Evolutionary conservation across 1,284 basidiomycete species (phyloP).

Genomic region (Entoloma clypeatum): DNA sequence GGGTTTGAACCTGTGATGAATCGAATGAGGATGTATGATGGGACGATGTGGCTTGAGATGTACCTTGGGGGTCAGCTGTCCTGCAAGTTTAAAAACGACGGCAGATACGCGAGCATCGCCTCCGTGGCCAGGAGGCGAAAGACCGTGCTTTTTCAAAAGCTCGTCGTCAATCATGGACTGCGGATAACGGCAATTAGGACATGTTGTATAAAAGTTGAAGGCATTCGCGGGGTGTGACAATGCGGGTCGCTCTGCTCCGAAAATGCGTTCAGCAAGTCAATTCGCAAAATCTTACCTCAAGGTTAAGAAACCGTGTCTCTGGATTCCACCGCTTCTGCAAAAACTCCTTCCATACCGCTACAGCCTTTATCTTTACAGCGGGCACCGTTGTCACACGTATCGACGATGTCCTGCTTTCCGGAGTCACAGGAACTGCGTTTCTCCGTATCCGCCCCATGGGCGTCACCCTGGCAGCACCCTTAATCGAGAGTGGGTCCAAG

Average conservation of each 20-base stretch:
- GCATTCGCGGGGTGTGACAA: conserved; percentile 13
- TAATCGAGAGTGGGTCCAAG: conserved; percentile 49
- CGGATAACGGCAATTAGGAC: conserved; percentile 24
- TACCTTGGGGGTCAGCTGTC: conserved; percentile 73
- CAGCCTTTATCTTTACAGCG: conserved; percentile 28
- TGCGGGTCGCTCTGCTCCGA: conserved; percentile 19
- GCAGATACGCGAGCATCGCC: conserved; percentile 63
- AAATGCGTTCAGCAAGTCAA: conserved; percentile 18
- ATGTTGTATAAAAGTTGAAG: conserved; percentile 16
- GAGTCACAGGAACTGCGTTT: conserved; percentile 43
- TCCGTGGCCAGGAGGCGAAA: conserved; percentile 65
- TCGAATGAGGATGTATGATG: conserved; percentile 8
- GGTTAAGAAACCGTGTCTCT: conserved; percentile 69
- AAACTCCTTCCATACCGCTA: conserved; percentile 69
- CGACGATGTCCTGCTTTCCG: neutral
- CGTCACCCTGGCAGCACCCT: conserved; percentile 48
- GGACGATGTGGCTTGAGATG: conserved; percentile 17
- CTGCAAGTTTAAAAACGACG: conserved; percentile 83
- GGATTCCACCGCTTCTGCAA: conserved; percentile 68
- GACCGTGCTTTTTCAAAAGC: conserved; percentile 59
- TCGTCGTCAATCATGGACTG: conserved; percentile 67
- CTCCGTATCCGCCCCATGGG: conserved; percentile 51
- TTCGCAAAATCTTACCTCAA: conserved; percentile 55
- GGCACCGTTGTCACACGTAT: neutral
- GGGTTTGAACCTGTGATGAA: conserved; percentile 58